A percentile compares a stretch with the other conserved stretches of the same genome.
Evolutionary conservation across 169 alveolate genomes (phyloP).

Genomic region (Plasmodium falciparum): DNA sequence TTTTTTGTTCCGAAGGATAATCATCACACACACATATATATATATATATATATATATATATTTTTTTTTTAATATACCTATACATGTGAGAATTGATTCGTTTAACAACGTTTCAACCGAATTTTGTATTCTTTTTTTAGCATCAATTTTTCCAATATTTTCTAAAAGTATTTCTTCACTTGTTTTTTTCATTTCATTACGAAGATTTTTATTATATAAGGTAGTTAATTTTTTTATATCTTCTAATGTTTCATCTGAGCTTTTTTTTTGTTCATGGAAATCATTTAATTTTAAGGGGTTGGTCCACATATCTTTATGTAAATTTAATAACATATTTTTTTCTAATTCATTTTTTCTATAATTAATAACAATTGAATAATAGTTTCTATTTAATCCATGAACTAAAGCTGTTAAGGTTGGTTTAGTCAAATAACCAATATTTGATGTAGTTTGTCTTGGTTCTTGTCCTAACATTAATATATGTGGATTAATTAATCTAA

Average conservation of each 20-base stretch:
- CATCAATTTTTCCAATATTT: slow-evolving; percentile 95
- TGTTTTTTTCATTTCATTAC: slow-evolving; percentile 95
- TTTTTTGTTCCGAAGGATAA: background rate
- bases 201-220: slow-evolving; percentile 94
- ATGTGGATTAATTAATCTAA: slow-evolving; percentile 97
- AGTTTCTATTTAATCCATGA: slow-evolving; percentile 97
- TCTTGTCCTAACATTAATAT: slow-evolving; percentile 96
- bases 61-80: slow-evolving; percentile 19
- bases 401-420: slow-evolving; percentile 95
- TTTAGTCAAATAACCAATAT: slow-evolving; percentile 95
- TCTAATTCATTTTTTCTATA: slow-evolving; percentile 97
- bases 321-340: slow-evolving; percentile 97
- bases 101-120: slow-evolving; percentile 83
- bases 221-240: slow-evolving; percentile 48
- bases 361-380: slow-evolving; percentile 98
- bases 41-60: background rate
- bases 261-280: slow-evolving; percentile 31
- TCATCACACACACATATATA: background rate
- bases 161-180: slow-evolving; percentile 93
- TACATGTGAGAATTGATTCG: slow-evolving; percentile 82
- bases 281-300: slow-evolving; percentile 93
- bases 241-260: slow-evolving; percentile 21
- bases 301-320: slow-evolving; percentile 96
- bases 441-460: slow-evolving; percentile 99
- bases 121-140: slow-evolving; percentile 91